A percentile compares a stretch with the other conserved stretches of the same genome.
Evolutionary conservation across 164 flowering plant genomes (phyloP).

Genomic region (Kingdonia uniflora): DNA sequence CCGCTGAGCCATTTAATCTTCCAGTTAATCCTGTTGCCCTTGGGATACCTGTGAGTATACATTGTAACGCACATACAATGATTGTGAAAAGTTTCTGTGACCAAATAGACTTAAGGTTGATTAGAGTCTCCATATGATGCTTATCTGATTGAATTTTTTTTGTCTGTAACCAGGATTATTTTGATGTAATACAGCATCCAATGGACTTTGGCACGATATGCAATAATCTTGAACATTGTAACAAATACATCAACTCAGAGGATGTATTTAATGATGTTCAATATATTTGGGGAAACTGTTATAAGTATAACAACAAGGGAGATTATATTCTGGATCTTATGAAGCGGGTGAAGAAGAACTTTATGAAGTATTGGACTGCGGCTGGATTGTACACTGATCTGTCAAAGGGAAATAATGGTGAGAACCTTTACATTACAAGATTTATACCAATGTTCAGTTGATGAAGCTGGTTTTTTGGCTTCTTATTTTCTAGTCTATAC

Average conservation of each 20-base stretch:
- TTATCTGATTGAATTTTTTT: neutral
- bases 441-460: slow-evolving; percentile 1
- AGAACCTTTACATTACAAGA: slow-evolving; percentile 14
- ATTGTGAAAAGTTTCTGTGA: neutral
- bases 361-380: slow-evolving; percentile 75
- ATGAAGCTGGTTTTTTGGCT: neutral
- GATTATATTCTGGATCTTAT: slow-evolving; percentile 86
- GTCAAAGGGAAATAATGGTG: slow-evolving; percentile 33
- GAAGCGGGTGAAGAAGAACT: slow-evolving; percentile 91
- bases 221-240: slow-evolving; percentile 64
- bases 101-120: neutral
- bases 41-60: slow-evolving; percentile 93
- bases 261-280: slow-evolving; percentile 90
- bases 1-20: slow-evolving; percentile 89
- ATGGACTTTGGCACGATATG: slow-evolving; percentile 99
- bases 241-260: slow-evolving; percentile 67
- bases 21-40: slow-evolving; percentile 91
- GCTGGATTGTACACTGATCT: slow-evolving; percentile 64
- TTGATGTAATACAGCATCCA: slow-evolving; percentile 88
- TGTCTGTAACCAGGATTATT: slow-evolving; percentile 63
- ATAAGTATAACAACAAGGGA: slow-evolving; percentile 86
- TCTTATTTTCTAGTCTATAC: neutral
- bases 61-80: no score
- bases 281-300: slow-evolving; percentile 91
- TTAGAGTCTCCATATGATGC: neutral